phyloP scores from a whole-genome alignment of 2,329 filamentous ascomycete species.

The Penicillium sp. region DNA sequence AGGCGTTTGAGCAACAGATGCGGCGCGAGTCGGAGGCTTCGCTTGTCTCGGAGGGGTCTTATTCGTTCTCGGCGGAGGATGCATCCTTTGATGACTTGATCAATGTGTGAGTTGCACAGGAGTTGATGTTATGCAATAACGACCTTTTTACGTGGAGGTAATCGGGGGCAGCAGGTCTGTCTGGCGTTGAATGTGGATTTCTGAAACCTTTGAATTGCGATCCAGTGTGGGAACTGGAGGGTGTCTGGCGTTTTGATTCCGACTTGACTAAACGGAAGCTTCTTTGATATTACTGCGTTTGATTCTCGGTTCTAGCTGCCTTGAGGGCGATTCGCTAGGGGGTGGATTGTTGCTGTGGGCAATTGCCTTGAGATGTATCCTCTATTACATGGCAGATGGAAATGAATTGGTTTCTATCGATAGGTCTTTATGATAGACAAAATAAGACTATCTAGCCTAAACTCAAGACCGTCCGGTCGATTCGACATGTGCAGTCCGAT shows the following conservation, averaged over 20 bases:
- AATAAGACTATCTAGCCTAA: not conserved
- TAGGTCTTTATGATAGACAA: not conserved
- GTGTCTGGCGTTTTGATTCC: constrained; percentile 14
- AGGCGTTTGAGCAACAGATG: constrained; percentile 29
- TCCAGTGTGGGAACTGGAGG: constrained; percentile 15
- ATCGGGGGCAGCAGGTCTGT: constrained; percentile 8
- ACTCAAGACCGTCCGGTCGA: constrained; percentile 14
- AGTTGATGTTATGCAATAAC: not conserved
- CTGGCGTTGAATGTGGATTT: constrained; percentile 1
- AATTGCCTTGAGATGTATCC: not conserved
- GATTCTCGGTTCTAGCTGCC: not conserved
- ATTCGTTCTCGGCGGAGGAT: constrained; percentile 31
- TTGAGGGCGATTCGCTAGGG: not conserved
- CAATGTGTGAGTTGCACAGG: constrained; percentile 24
- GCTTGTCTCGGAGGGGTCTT: constrained; percentile 28
- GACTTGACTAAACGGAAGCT: constrained; percentile 1
- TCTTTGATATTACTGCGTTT: not conserved
- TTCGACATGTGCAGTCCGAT: constrained; percentile 12
- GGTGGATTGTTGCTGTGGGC: not conserved
- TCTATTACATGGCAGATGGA: constrained; percentile 4
- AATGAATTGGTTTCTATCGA: not conserved
- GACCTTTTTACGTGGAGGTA: constrained; percentile 1
- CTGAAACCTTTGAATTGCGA: constrained; percentile 6
- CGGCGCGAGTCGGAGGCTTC: constrained; percentile 31
- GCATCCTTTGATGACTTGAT: constrained; percentile 33